These are phyloP conservation scores for Arctium lappa DNA, from an alignment of 129 eudicot genomes.

Conservation along the genomic window DNA sequence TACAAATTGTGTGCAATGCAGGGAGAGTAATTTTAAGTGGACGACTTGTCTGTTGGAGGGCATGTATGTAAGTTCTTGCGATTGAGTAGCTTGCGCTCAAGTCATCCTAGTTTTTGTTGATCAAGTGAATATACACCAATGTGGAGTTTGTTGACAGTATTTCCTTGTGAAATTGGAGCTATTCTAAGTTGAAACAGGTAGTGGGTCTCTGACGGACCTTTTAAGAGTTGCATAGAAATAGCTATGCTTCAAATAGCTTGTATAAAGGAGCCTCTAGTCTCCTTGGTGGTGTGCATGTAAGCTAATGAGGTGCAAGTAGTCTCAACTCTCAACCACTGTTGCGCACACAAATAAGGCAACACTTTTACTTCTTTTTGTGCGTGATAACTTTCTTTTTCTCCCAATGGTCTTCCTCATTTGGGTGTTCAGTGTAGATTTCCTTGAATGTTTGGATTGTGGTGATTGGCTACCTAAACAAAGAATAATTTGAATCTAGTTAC, in stretches of 20 bases:
- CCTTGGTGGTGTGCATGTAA: not conserved
- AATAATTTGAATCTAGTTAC: not conserved
- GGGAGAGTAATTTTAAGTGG: too few relatives aligned
- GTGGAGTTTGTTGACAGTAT: not conserved
- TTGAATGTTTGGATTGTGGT: not conserved
- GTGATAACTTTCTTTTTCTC: not conserved
- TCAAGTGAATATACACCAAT: not conserved
- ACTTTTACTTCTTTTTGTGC: not conserved
- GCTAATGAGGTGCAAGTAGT: not conserved
- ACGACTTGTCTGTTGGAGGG: not conserved
- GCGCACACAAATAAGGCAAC: not conserved
- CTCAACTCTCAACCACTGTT: not conserved
- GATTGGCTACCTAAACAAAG: not conserved
- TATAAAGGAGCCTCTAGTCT: not conserved
- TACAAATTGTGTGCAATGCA: not conserved
- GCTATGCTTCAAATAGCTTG: not conserved
- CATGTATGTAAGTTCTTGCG: not conserved
- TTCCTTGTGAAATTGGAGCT: too few relatives aligned
- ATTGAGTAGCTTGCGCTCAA: too few relatives aligned
- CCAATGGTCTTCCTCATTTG: not conserved
- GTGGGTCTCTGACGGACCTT: not conserved
- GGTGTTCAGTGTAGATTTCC: not conserved
- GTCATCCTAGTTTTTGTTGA: too few relatives aligned
- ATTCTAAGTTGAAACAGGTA: not conserved
- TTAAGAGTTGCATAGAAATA: not conserved